phyloP scores from a whole-genome alignment of 306 rosid species.

The Prosopis cineraria region DNA sequence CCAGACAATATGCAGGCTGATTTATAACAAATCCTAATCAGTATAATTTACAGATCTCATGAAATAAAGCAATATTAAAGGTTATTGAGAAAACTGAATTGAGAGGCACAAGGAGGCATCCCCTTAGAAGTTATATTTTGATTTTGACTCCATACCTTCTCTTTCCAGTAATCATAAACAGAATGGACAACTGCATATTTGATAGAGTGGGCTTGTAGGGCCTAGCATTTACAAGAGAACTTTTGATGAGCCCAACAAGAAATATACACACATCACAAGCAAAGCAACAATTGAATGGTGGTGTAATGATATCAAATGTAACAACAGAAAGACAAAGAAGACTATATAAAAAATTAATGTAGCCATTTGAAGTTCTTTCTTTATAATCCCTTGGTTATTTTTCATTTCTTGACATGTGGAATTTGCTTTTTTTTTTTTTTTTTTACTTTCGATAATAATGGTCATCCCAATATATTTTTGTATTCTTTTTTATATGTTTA shows the following conservation, averaged over 20 bases:
- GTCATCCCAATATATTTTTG: neutral
- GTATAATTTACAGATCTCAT: constrained; percentile 33
- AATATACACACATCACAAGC: constrained; percentile 23
- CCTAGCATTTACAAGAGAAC: constrained; percentile 53
- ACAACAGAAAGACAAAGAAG: neutral
- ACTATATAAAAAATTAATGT: neutral
- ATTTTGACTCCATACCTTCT: constrained; percentile 61
- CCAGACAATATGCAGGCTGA: constrained; percentile 13
- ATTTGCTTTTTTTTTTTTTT: neutral
- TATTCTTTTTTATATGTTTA: neutral
- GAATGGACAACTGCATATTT: constrained; percentile 60
- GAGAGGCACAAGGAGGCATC: constrained; percentile 11
- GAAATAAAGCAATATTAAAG: constrained; percentile 24
- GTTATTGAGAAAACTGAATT: constrained; percentile 27
- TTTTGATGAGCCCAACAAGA: constrained; percentile 29
- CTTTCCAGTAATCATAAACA: constrained; percentile 86
- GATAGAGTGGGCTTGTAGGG: constrained; percentile 60
- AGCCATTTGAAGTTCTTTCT: neutral
- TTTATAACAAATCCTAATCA: constrained; percentile 8
- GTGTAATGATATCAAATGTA: constrained; percentile 22
- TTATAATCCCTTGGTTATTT: neutral
- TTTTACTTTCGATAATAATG: neutral
- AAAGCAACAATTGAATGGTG: constrained; percentile 17
- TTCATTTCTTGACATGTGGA: neutral
- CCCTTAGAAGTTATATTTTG: constrained; percentile 21